phyloP scores from a whole-genome alignment of 768 basidiomycete species.

The Trametes gibbosa region DNA sequence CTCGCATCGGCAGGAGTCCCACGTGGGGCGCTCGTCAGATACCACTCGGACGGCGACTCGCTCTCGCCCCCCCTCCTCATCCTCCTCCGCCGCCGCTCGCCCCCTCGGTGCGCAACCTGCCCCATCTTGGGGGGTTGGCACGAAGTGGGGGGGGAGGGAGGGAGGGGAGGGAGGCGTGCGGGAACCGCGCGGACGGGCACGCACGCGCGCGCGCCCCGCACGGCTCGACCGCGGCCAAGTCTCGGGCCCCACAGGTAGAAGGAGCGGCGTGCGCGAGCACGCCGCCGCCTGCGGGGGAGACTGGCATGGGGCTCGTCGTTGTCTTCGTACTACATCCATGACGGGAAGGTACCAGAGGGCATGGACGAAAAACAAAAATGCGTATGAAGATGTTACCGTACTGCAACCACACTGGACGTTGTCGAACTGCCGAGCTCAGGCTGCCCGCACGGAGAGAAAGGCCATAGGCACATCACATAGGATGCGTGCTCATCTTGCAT shows the following conservation, averaged over 20 bases:
- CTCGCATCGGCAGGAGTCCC: conserved; percentile 82
- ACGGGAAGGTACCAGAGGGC: too few relatives aligned
- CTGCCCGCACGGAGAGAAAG: too few relatives aligned
- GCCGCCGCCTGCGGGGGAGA: conserved; percentile 17
- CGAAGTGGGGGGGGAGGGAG: too few relatives aligned
- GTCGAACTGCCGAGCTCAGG: neutral
- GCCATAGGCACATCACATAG: too few relatives aligned
- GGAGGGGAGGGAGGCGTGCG: neutral
- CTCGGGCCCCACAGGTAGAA: conserved; percentile 16
- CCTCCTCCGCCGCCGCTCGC: too few relatives aligned
- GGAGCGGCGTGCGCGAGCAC: too few relatives aligned
- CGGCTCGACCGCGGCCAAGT: conserved; percentile 18
- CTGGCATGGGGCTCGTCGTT: conserved; percentile 10
- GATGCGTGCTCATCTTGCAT: neutral
- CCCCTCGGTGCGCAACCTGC: too few relatives aligned
- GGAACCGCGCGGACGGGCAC: conserved; percentile 18
- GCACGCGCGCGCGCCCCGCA: conserved; percentile 18
- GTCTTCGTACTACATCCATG: too few relatives aligned
- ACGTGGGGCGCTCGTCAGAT: conserved; percentile 54
- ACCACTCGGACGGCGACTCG: conserved; percentile 43
- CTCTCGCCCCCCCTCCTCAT: conserved; percentile 40
- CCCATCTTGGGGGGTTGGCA: too few relatives aligned
- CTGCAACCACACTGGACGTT: too few relatives aligned
- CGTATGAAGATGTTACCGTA: too few relatives aligned
- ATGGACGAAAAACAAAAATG: too few relatives aligned